phyloP scores from a whole-genome alignment of 768 basidiomycete genomes.

The Aureoboletus auriporus region DNA sequence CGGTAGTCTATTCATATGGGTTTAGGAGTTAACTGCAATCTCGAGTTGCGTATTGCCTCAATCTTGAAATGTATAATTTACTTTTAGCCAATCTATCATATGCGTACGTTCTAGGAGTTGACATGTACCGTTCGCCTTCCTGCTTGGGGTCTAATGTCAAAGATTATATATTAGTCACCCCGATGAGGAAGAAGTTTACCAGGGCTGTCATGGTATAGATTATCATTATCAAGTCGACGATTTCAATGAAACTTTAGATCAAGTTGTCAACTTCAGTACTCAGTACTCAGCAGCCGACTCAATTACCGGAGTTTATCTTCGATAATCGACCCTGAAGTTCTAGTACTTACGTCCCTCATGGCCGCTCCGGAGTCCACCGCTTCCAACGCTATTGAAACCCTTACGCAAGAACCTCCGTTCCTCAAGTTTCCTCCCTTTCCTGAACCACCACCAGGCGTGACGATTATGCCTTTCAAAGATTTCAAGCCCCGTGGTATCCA shows the following conservation, averaged over 20 bases:
- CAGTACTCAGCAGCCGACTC: conserved; percentile 8
- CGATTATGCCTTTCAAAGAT: conserved; percentile 50
- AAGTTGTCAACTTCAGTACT: no score
- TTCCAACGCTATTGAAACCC: conserved; percentile 8
- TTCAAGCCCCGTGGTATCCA: conserved; percentile 59
- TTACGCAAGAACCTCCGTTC: conserved; percentile 15
- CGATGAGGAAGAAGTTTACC: no score
- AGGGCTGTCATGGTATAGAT: no score
- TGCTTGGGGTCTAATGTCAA: no score
- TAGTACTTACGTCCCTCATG: conserved; percentile 16
- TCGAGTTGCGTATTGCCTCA: not conserved
- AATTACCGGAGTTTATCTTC: conserved; percentile 8
- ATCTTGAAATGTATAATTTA: not conserved
- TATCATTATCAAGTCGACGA: no score
- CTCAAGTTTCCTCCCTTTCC: conserved; percentile 49
- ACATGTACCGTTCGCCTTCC: no score
- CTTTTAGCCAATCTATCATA: no score
- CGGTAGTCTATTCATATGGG: conserved; percentile 31
- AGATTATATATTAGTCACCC: no score
- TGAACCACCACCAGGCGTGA: conserved; percentile 38
- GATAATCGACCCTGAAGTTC: conserved; percentile 10
- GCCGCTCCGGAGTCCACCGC: conserved; percentile 12
- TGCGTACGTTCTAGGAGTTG: no score
- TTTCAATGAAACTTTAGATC: no score
- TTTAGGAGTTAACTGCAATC: not conserved